Evolutionary conservation across 768 basidiomycete species (phyloP).

Genomic region (Amyloporia xantha): DNA sequence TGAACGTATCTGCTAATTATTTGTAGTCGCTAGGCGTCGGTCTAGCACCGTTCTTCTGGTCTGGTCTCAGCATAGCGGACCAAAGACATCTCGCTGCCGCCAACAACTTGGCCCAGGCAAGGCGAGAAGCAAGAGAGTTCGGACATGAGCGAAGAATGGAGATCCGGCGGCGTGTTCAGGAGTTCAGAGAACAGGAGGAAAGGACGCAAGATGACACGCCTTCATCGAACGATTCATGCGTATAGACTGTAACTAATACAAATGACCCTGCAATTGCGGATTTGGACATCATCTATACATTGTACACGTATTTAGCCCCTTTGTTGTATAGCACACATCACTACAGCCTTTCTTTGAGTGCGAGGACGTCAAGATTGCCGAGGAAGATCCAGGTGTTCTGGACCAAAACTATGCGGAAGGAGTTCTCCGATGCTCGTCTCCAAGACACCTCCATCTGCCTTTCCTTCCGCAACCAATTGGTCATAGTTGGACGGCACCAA

Average conservation of each 20-base stretch:
- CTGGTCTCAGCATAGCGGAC: conserved; percentile 30
- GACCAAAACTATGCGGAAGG: conserved; percentile 85
- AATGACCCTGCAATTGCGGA: too few relatives aligned
- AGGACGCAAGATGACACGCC: background rate
- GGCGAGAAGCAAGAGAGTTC: conserved; percentile 46
- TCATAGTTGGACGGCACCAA: conserved; percentile 66
- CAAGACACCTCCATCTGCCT: conserved; percentile 44
- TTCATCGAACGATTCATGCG: too few relatives aligned
- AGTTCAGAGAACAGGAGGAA: conserved; percentile 16
- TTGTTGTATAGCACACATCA: background rate
- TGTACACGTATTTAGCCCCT: background rate
- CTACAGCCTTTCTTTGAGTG: background rate
- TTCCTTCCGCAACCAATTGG: conserved; percentile 29
- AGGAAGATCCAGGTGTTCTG: conserved; percentile 65
- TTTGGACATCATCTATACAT: background rate
- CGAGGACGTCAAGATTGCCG: too few relatives aligned
- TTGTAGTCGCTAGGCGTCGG: conserved; percentile 39
- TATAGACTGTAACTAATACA: too few relatives aligned
- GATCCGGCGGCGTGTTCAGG: conserved; percentile 43
- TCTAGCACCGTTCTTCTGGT: conserved; percentile 36
- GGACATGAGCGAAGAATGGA: conserved; percentile 48
- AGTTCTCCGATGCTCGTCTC: conserved; percentile 68
- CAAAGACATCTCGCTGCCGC: conserved; percentile 46
- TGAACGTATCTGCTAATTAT: background rate
- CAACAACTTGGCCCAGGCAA: conserved; percentile 52